A percentile compares a stretch with the other conserved stretches of the same genome.
phyloP scores from a whole-genome alignment of 495 filamentous ascomycete genomes.

The Hypoxylon fuscum region DNA sequence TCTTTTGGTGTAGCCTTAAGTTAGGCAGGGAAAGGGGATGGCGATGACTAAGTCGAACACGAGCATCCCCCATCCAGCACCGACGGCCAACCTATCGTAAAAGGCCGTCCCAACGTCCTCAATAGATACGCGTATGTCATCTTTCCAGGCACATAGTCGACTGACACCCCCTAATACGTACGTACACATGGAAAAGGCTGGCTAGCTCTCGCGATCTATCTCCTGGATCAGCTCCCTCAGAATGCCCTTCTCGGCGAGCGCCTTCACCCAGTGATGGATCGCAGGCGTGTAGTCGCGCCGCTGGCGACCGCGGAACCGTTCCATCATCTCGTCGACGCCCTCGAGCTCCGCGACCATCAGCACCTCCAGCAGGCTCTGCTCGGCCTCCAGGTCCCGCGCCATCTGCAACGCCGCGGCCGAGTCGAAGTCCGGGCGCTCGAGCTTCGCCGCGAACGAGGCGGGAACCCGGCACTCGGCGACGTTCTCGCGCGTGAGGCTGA shows the following conservation, averaged over 20 bases:
- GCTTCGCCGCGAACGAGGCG: constrained; percentile 5
- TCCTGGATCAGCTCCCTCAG: constrained; percentile 46
- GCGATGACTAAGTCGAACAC: too few species aligned
- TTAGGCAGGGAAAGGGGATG: too few species aligned
- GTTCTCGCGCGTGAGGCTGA: constrained; percentile 33
- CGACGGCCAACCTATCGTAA: too few species aligned
- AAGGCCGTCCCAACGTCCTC: not conserved
- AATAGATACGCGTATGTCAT: too few species aligned
- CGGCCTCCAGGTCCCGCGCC: too few species aligned
- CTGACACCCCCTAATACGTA: too few species aligned
- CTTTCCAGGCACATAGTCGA: too few species aligned
- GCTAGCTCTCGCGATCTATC: constrained; percentile 1
- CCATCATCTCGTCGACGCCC: constrained; percentile 34
- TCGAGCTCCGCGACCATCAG: constrained; percentile 39
- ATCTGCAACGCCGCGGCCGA: constrained; percentile 28
- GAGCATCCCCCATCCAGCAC: too few species aligned
- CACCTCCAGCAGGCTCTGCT: constrained; percentile 39
- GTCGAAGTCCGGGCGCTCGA: constrained; percentile 13
- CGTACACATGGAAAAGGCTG: not conserved
- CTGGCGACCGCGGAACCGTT: constrained; percentile 44
- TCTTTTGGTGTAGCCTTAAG: too few species aligned
- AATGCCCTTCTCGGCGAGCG: constrained; percentile 52
- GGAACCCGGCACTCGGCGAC: constrained; percentile 17
- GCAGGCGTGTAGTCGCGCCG: constrained; percentile 53
- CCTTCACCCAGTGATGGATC: constrained; percentile 55